Evolutionary conservation across 805 yeast genomes (phyloP), one percentile per base, ranked within the genome.

Genomic region (Starmerella etchellsii): DNA sequence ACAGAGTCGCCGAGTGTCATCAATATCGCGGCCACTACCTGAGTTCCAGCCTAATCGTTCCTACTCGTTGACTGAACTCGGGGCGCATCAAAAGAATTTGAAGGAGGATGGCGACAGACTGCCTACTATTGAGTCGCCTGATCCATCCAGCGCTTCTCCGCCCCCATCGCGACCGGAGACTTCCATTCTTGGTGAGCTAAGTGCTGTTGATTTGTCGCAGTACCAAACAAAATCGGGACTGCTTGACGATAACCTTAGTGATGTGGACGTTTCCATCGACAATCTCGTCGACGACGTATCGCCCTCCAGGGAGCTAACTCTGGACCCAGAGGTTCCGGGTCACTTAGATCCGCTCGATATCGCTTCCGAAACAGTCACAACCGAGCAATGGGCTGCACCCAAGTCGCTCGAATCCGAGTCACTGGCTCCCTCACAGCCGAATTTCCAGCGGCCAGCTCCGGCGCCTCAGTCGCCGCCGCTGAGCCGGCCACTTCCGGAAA

Each of bases 151-250:
- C 21, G n/a, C 8, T 4, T 8, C n/a, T 19, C 6, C 19, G 32
- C 21, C 19, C 21, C n/a, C 19, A 4, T 14, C 34, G 19, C 32
- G 8, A n/a, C 23, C 4, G 18, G 43, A 43, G 8, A 35, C 35
- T 9, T 31, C 46, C 3, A 43, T 43, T 23, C 24, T 43, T 31
- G 30, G 28, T 22, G 46, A 43, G 8, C 39, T 43, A 40, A 43
- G 46, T 35, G 21, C 18, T 10, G 43, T 25, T n/a, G 38, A 43
- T 27, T 18, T 43, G 3, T 35, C 40, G 6, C 34, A 35, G 21
- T 43, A 39, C 31, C 39, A 31, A 26, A 27, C 22, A 2, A 20
- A 41, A 9, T n/a, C n/a, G 16, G 4, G 11, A 2, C 16, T 20
- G 2, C 24, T 33, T 16, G 21, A 36, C 3, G 8, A 31, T 8